Percentiles rank a stretch among this genome's conserved stretches.
These are phyloP conservation scores for Grosmannia serpens DNA, from an alignment of 2,329 filamentous ascomycete genomes.

Conservation along the genomic window DNA sequence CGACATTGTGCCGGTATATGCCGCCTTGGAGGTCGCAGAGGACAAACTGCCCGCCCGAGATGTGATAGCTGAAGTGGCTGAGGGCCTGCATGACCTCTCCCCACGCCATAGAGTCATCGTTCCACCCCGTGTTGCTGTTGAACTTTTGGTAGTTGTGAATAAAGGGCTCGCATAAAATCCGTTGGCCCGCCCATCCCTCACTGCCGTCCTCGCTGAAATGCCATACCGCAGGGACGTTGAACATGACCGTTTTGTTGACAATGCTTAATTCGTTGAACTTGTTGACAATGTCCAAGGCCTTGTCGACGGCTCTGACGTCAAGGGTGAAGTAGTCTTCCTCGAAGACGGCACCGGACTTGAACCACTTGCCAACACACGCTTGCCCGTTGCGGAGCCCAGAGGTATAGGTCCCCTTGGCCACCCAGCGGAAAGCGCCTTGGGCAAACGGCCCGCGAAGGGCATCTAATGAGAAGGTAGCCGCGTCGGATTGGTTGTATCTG, in stretches of 20 bases:
- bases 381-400: slow-evolving; percentile 19
- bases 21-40: slow-evolving; percentile 32
- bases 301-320: background rate
- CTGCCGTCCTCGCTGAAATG: slow-evolving; percentile 8
- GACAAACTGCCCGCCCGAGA: slow-evolving; percentile 23
- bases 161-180: slow-evolving; percentile 23
- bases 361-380: slow-evolving; percentile 25
- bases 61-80: slow-evolving; percentile 32
- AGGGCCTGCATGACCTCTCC: slow-evolving; percentile 27
- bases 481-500: slow-evolving; percentile 14
- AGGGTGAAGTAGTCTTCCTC: slow-evolving; percentile 18
- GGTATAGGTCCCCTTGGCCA: slow-evolving; percentile 19
- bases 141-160: slow-evolving; percentile 30
- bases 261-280: slow-evolving; percentile 22
- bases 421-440: slow-evolving; percentile 17
- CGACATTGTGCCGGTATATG: slow-evolving; percentile 21
- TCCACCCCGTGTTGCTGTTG: slow-evolving; percentile 32
- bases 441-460: slow-evolving; percentile 14
- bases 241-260: slow-evolving; percentile 19
- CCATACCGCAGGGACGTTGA: slow-evolving; percentile 26
- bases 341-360: slow-evolving; percentile 25
- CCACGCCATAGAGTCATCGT: slow-evolving; percentile 18
- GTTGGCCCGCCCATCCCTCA: slow-evolving; percentile 11
- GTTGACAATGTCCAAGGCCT: slow-evolving; percentile 21
- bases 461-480: too few relatives aligned